These are phyloP conservation scores for Phylloboletellus chloephorus DNA, from an alignment of 1,284 basidiomycete species.

Conservation along the genomic window DNA sequence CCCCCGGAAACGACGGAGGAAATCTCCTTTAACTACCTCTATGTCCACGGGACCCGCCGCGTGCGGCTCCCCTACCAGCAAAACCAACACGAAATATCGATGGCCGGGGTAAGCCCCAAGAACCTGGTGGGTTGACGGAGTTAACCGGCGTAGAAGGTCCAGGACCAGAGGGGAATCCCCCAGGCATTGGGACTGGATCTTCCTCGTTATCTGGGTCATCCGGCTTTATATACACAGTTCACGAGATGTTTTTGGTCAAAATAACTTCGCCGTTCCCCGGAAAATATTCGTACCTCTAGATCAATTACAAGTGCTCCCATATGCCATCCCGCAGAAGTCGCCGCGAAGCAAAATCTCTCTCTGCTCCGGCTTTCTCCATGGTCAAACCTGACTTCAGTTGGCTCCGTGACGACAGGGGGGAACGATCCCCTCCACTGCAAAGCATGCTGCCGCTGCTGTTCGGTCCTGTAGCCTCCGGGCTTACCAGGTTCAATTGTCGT, in stretches of 20 bases:
- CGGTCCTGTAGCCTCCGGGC: constrained; percentile 55
- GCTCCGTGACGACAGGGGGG: constrained; percentile 50
- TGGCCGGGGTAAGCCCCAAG: constrained; percentile 7
- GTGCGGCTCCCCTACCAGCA: constrained; percentile 26
- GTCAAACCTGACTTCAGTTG: constrained; percentile 69
- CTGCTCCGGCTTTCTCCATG: constrained; percentile 43
- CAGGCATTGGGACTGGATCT: constrained; percentile 21
- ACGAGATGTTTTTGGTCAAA: constrained; percentile 3
- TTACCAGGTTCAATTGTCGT: constrained; percentile 42
- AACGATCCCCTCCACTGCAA: constrained; percentile 24
- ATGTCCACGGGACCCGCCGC: constrained; percentile 10
- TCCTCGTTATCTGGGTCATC: constrained; percentile 17
- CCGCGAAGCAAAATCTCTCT: constrained; percentile 70
- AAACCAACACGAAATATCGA: constrained; percentile 29
- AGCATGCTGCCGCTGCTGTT: constrained; percentile 34
- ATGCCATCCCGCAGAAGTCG: constrained; percentile 83
- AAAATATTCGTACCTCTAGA: constrained; percentile 47
- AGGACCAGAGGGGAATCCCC: constrained; percentile 20
- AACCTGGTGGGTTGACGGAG: constrained; percentile 6
- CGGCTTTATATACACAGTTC: constrained; percentile 11
- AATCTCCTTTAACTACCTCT: constrained; percentile 14
- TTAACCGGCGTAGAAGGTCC: constrained; percentile 10
- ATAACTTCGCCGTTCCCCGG: background rate
- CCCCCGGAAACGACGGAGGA: background rate
- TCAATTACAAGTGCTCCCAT: constrained; percentile 83